phyloP scores from a whole-genome alignment of 164 flowering plant genomes.

The Nymphaea colorata region DNA sequence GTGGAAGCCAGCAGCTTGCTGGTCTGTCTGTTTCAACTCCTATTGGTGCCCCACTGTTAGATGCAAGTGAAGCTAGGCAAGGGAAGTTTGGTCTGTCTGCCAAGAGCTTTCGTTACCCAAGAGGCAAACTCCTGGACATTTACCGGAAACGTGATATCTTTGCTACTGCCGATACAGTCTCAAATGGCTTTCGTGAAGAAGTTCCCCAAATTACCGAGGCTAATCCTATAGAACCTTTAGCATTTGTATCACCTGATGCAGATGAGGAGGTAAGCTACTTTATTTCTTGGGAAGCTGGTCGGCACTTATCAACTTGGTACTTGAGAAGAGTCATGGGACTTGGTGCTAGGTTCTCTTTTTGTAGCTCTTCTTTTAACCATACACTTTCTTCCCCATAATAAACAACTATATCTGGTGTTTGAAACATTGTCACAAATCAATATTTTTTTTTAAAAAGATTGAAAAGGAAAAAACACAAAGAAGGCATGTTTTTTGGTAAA shows the following conservation, averaged over 20 bases:
- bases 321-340: neutral
- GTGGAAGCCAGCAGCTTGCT: constrained; percentile 14
- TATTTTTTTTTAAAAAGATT: no score
- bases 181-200: constrained; percentile 39
- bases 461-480: no score
- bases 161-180: constrained; percentile 27
- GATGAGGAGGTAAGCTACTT: constrained; percentile 61
- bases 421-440: no score
- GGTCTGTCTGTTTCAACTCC: constrained; percentile 31
- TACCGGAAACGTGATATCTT: constrained; percentile 49
- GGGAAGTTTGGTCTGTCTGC: constrained; percentile 28
- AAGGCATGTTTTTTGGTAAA: no score
- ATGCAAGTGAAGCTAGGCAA: constrained; percentile 21
- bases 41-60: constrained; percentile 31
- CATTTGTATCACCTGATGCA: constrained; percentile 65
- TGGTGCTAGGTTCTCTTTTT: neutral
- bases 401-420: no score
- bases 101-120: constrained; percentile 52
- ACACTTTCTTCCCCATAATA: no score
- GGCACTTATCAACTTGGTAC: neutral
- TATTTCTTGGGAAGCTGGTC: no score
- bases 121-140: constrained; percentile 87
- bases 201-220: constrained; percentile 33
- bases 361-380: neutral
- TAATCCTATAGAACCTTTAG: constrained; percentile 48